Base-by-base conservation (phyloP, 2,329 filamentous ascomycete species). In the Fusarium ramigenum region DNA sequence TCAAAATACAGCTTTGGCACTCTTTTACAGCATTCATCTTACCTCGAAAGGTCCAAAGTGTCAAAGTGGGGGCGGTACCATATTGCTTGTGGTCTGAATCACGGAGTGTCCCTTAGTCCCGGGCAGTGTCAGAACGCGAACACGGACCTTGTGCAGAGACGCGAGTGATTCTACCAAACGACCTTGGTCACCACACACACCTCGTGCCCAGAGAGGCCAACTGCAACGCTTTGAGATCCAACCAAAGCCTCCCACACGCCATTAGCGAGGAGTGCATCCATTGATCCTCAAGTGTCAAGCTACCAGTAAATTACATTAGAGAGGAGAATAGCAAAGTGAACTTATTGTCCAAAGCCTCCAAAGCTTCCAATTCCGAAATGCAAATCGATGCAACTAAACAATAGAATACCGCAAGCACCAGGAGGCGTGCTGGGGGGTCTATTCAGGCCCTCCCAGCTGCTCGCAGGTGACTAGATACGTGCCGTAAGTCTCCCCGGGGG, bases 11-110 rank as follows among this genome's bases (percentile, higher is more conserved):
- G 18, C 30, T 19, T 3, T 5, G 2, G 10, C 6, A 6, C 11
- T 25, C 8, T 10, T 3, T 1, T 1, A 21, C 9, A 5, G 11
- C 6, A 15, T 14, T 8, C 9, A 0, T 8, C 5, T n/a, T 21
- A n/a, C n/a, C n/a, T n/a, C n/a, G n/a, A n/a, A 39, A 19, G 8
- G 4, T 2, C 7, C 7, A 18, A 3, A 18, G 10, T 40, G 19
- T 9, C 4, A 9, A 18, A n/a, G 18, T 9, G 34, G 14, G 19
- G 23, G 7, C 15, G 10, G 2, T 40, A 10, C 1, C 50, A 2
- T 16, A 14, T 2, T 3, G 23, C 7, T n/a, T 18, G 34, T 16
- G 23, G 32, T 7, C 23, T 40, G 14, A 30, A 54, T n/a, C 34
- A 40, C 5, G 10, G 23, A 54, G 50, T 54, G 34, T 30, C 19